Conservation (phyloP, 495 filamentous ascomycete genomes). For the Penicillium coprophilum region DNA sequence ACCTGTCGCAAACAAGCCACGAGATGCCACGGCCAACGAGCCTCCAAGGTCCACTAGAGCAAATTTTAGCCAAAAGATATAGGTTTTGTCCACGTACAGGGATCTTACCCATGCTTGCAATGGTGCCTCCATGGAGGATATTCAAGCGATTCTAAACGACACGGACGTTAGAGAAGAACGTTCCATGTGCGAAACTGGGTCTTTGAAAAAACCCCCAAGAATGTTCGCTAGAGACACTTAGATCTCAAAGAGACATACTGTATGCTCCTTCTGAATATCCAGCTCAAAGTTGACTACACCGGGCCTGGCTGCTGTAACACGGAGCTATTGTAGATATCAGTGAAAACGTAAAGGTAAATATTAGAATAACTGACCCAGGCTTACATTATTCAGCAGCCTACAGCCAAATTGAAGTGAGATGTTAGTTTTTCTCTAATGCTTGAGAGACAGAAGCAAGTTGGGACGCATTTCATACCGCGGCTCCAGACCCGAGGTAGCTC, state of each 20-base stretch:
- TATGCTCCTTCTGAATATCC: conserved; percentile 82
- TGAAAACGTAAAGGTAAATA: not conserved
- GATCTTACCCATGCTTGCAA: conserved; percentile 77
- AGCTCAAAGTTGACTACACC: conserved; percentile 87
- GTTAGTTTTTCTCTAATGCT: not conserved
- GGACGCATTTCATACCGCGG: conserved; percentile 60
- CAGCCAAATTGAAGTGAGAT: not conserved
- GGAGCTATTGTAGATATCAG: conserved; percentile 54
- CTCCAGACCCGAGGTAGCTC: conserved; percentile 79
- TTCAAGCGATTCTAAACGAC: conserved; percentile 74
- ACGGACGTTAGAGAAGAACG: not conserved
- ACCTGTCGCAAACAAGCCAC: conserved; percentile 82
- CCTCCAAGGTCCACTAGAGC: conserved; percentile 81
- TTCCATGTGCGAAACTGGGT: not conserved
- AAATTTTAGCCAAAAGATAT: conserved; percentile 3
- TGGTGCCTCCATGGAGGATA: conserved; percentile 91
- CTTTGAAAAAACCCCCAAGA: not conserved
- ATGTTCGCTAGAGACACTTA: not conserved
- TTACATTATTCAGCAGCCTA: conserved; percentile 47
- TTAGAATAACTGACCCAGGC: not conserved
- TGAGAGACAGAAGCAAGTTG: not conserved
- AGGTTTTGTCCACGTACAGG: not conserved
- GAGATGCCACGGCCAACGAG: conserved; percentile 88
- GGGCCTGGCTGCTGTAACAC: conserved; percentile 69
- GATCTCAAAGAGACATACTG: conserved; percentile 50